These are phyloP conservation scores for Hibiscus mutabilis DNA, from an alignment of 345 rosid genomes.

Conservation along the genomic window DNA sequence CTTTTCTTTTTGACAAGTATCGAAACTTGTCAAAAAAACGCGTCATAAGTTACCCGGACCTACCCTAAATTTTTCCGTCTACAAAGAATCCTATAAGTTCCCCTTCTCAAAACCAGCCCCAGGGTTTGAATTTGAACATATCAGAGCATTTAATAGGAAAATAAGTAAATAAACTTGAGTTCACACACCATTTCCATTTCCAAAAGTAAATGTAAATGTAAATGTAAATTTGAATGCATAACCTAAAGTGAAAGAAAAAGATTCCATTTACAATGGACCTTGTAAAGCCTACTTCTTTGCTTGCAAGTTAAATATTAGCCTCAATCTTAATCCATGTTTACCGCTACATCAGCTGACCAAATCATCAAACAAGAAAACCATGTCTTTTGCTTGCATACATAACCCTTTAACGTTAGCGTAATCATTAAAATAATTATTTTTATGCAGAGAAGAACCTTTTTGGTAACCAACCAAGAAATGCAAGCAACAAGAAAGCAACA, in stretches of 20 bases:
- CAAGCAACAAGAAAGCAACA: background rate
- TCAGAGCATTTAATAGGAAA: background rate
- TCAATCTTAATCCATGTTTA: conserved; percentile 13
- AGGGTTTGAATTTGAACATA: background rate
- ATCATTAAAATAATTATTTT: background rate
- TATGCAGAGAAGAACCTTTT: background rate
- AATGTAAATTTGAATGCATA: background rate
- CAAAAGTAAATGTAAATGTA: background rate
- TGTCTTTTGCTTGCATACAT: too few species aligned
- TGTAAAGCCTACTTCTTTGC: background rate
- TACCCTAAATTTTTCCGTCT: too few species aligned
- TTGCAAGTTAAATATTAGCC: background rate
- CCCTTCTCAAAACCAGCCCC: background rate
- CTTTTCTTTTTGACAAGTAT: too few species aligned
- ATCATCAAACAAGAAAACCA: background rate
- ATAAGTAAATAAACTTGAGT: background rate
- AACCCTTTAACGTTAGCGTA: background rate
- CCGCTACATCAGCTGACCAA: conserved; percentile 8
- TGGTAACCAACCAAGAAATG: conserved; percentile 10
- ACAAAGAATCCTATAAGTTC: too few species aligned
- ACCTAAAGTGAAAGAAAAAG: background rate
- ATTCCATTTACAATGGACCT: background rate
- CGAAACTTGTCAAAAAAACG: too few species aligned
- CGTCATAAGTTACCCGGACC: too few species aligned
- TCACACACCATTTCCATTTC: conserved; percentile 4